These are phyloP conservation scores for Zelonia costaricensis DNA, from an alignment of 208 protist species.

Conservation along the genomic window DNA sequence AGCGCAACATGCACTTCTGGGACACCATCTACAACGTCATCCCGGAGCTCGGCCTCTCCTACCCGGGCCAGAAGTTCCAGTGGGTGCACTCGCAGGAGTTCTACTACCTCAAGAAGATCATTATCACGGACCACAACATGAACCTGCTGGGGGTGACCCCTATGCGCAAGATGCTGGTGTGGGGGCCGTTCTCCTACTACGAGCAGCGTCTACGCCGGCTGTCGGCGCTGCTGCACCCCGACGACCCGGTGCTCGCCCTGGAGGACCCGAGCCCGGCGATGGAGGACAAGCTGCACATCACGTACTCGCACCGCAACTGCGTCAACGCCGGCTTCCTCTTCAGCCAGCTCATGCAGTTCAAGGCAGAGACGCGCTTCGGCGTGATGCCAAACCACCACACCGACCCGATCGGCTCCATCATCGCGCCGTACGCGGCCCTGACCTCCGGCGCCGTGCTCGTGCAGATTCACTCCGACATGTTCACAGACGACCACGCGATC, in stretches of 20 bases:
- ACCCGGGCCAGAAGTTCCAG: slow-evolving; percentile 92
- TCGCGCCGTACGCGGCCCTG: slow-evolving; percentile 87
- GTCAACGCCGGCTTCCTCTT: slow-evolving; percentile 90
- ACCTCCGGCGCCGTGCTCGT: slow-evolving; percentile 87
- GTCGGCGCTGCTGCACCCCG: slow-evolving; percentile 85
- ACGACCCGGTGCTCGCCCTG: slow-evolving; percentile 88
- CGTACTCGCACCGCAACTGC: slow-evolving; percentile 89
- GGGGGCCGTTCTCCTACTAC: slow-evolving; percentile 92
- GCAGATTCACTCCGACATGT: slow-evolving; percentile 88
- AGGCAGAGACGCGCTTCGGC: slow-evolving; percentile 87
- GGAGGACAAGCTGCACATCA: slow-evolving; percentile 89
- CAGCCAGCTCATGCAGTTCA: slow-evolving; percentile 77
- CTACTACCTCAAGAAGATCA: slow-evolving; percentile 91
- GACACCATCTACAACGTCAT: slow-evolving; percentile 93
- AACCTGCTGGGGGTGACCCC: slow-evolving; percentile 88
- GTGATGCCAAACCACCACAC: slow-evolving; percentile 91
- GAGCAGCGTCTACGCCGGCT: slow-evolving; percentile 90
- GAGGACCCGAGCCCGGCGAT: slow-evolving; percentile 78
- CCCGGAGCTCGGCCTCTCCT: slow-evolving; percentile 90
- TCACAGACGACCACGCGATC: slow-evolving; percentile 91
- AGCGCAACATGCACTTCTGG: slow-evolving; percentile 94
- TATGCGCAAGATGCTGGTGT: slow-evolving; percentile 90
- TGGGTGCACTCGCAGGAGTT: slow-evolving; percentile 94
- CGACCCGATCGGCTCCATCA: slow-evolving; percentile 82
- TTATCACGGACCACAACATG: slow-evolving; percentile 94